These are phyloP conservation scores for Senna siamea DNA, from an alignment of 306 rosid genomes.

Conservation along the genomic window DNA sequence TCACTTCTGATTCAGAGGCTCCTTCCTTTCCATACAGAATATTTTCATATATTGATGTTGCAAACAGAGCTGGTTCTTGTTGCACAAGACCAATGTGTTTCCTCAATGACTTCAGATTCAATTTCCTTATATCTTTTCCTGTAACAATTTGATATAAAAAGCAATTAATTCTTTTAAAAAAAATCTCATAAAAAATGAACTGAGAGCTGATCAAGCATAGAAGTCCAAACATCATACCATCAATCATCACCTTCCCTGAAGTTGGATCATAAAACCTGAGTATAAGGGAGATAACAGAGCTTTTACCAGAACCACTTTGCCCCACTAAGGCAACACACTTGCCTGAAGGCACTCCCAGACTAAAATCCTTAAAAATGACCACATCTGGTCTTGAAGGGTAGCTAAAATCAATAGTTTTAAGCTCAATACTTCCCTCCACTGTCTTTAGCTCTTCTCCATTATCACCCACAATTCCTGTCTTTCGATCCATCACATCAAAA, in stretches of 20 bases:
- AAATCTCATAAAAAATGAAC: too few species aligned
- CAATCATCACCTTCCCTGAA: constrained; percentile 78
- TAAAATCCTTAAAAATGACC: constrained; percentile 68
- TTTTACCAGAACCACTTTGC: constrained; percentile 94
- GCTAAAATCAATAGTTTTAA: constrained; percentile 60
- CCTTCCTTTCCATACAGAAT: constrained; percentile 84
- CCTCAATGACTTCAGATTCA: constrained; percentile 70
- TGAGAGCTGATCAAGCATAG: too few species aligned
- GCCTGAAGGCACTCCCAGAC: constrained; percentile 63
- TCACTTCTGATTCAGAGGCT: constrained; percentile 75
- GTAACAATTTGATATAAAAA: constrained; percentile 33
- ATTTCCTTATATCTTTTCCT: constrained; percentile 79
- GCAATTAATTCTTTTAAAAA: too few species aligned
- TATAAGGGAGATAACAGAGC: constrained; percentile 80
- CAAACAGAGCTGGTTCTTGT: constrained; percentile 92
- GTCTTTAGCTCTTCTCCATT: constrained; percentile 62
- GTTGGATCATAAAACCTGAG: constrained; percentile 88
- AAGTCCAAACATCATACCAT: constrained; percentile 69
- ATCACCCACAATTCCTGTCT: constrained; percentile 59
- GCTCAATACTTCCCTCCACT: constrained; percentile 81
- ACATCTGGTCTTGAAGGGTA: constrained; percentile 90
- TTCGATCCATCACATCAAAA: constrained; percentile 72
- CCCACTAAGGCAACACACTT: constrained; percentile 82
- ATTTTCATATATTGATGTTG: constrained; percentile 78
- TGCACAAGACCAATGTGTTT: constrained; percentile 86